phyloP scores from a whole-genome alignment of 2,329 filamentous ascomycete species.

The Epichloe glyceriae region DNA sequence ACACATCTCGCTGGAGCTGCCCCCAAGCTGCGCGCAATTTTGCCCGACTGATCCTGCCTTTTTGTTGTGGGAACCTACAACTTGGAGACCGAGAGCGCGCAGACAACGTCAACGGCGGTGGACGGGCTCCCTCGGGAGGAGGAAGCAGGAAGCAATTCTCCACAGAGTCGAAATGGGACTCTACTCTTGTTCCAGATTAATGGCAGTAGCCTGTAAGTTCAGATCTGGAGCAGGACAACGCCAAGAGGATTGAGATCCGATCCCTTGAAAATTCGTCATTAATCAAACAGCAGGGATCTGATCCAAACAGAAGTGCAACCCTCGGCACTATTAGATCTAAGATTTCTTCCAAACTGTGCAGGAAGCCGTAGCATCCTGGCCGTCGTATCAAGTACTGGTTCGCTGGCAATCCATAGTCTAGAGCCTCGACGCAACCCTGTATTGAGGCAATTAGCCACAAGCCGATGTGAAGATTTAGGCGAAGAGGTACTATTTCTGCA shows the following conservation, averaged over 20 bases:
- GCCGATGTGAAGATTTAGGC: constrained; percentile 35
- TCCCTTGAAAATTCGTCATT: not conserved
- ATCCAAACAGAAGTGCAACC: constrained; percentile 49
- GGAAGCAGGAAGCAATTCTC: constrained; percentile 16
- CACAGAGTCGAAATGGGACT: constrained; percentile 60
- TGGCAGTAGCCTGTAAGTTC: constrained; percentile 41
- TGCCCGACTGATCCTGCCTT: constrained; percentile 47
- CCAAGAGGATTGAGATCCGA: not conserved
- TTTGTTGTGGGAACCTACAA: constrained; percentile 80
- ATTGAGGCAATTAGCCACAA: constrained; percentile 28
- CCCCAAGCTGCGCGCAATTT: constrained; percentile 69
- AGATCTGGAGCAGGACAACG: not conserved
- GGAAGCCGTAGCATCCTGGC: constrained; percentile 43
- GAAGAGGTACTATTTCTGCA: constrained; percentile 55
- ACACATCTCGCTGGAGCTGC: constrained; percentile 47
- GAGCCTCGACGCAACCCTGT: constrained; percentile 22
- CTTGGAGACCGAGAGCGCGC: constrained; percentile 38
- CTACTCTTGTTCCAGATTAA: constrained; percentile 52
- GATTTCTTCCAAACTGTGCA: constrained; percentile 49
- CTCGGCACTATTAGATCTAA: constrained; percentile 72
- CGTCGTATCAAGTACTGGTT: constrained; percentile 65
- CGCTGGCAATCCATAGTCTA: constrained; percentile 50
- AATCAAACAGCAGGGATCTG: constrained; percentile 3
- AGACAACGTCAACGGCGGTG: constrained; percentile 8
- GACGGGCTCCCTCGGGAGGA: constrained; percentile 11